phyloP scores from a whole-genome alignment of 768 basidiomycete genomes.

The Tephrocybe rancida region DNA sequence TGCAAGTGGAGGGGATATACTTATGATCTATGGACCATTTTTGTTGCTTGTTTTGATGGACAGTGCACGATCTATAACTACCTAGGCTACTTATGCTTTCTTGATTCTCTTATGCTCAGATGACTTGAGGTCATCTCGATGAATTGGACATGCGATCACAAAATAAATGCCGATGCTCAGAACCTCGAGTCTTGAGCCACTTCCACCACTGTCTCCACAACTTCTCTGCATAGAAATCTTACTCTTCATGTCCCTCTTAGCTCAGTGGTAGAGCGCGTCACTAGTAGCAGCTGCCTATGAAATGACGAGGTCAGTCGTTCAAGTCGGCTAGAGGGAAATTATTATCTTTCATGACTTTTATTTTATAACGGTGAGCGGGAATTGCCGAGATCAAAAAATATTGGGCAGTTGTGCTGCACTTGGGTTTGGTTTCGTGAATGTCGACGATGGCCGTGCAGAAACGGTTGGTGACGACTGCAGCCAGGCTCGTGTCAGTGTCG shows the following conservation, averaged over 20 bases:
- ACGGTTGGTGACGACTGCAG: conserved; percentile 40
- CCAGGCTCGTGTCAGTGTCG: conserved; percentile 48
- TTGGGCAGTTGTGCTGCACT: conserved; percentile 13
- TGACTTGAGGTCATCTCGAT: neutral
- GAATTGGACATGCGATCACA: too few species aligned
- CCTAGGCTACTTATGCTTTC: conserved; percentile 6
- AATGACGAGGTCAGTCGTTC: too few species aligned
- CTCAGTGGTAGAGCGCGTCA: conserved; percentile 43
- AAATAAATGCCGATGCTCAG: too few species aligned
- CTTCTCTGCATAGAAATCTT: too few species aligned
- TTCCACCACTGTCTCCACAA: too few species aligned
- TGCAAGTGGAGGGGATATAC: neutral
- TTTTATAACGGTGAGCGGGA: conserved; percentile 11
- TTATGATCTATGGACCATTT: conserved; percentile 13
- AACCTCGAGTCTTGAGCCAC: too few species aligned
- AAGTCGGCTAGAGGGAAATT: conserved; percentile 10
- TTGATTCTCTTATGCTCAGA: too few species aligned
- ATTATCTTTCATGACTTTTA: too few species aligned
- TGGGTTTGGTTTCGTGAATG: neutral
- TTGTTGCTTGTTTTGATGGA: conserved; percentile 1
- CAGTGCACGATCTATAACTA: neutral
- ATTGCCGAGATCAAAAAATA: conserved; percentile 33
- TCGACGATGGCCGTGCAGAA: conserved; percentile 58
- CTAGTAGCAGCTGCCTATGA: too few species aligned
- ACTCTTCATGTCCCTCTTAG: conserved; percentile 35